Percentiles rank a stretch among this genome's conserved stretches.
These are phyloP conservation scores for Sclerotinia glacialis DNA, from an alignment of 2,329 filamentous ascomycete species.

Conservation along the genomic window DNA sequence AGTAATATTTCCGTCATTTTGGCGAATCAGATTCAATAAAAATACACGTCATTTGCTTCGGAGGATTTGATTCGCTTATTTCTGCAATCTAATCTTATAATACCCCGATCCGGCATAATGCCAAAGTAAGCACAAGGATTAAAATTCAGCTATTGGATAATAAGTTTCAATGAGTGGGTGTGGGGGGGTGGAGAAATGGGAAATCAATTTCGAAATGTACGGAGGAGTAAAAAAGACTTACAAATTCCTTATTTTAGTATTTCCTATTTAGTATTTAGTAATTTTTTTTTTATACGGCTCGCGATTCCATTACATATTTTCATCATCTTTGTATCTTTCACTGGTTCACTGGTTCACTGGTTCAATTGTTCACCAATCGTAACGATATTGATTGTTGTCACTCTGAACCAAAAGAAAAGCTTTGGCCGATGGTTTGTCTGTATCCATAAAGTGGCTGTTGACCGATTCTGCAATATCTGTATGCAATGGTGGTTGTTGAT, in stretches of 20 bases:
- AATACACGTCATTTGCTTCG: background rate
- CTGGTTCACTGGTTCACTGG: too few relatives aligned
- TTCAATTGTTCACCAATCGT: too few relatives aligned
- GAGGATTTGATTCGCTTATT: background rate
- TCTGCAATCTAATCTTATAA: slow-evolving; percentile 13
- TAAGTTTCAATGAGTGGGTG: too few relatives aligned
- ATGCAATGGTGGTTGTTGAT: background rate
- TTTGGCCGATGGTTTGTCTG: slow-evolving; percentile 4
- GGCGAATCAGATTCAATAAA: background rate
- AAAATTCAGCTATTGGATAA: background rate
- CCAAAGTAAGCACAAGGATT: background rate
- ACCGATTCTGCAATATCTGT: background rate
- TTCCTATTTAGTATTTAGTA: too few relatives aligned
- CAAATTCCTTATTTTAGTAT: too few relatives aligned
- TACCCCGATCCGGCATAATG: background rate
- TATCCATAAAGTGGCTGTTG: background rate
- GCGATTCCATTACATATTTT: too few relatives aligned
- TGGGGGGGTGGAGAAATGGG: too few relatives aligned
- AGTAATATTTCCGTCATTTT: background rate
- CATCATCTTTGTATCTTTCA: too few relatives aligned
- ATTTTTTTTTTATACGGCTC: too few relatives aligned
- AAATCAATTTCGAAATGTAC: too few relatives aligned
- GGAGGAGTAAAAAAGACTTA: too few relatives aligned
- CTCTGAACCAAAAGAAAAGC: background rate
- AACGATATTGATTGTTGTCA: too few relatives aligned